Base-by-base conservation (phyloP, 2,329 filamentous ascomycete species). In the Fonsecaea monophora region DNA sequence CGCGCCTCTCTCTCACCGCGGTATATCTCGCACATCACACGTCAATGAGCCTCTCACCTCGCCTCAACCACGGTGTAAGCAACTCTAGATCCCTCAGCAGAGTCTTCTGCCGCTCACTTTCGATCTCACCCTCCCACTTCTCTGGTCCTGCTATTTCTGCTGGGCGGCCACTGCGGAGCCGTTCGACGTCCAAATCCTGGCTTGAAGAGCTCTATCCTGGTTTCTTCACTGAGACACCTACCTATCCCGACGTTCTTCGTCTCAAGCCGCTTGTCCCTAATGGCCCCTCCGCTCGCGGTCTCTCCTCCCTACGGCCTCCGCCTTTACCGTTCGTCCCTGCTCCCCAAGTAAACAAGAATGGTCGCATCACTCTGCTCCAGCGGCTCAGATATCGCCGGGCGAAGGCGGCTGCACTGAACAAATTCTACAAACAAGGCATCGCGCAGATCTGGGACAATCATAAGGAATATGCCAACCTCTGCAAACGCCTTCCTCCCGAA, bases 361-460 rank as follows among this genome's bases (percentile, higher is more conserved):
- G 62, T n/a, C 34, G 35, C 18, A 62, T 65, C 9, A 38, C 57
- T 10, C 34, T 64, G n/a, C 12, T 30, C n/a, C 50, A 67, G 59
- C 32, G 60, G 48, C n/a, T 60, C 13, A 42, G 53, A 18, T 86
- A 91, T 80, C 82, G 86, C 68, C 85, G 86, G 73, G 77, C 79
- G 53, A 80, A 89, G 34, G 94, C 91, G 68, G 90, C 90, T 76
- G 87, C 90, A 61, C 97, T 96, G 78, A 77, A 90, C 12, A 79
- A 79, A 42, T 98, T 98, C 85, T 97, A 97, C 87, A 96, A 95
- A 80, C 84, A 87, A 1, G 94, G 93, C n/a, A 79, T 97, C 35
- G 88, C 89, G 1, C 21, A 48, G 57, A 30, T 30, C 10, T 30
- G 35, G 35, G 13, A 15, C 1, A 58, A 58, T 34, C 18, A 8